Evolutionary conservation across 306 rosid species (phyloP), one percentile per base, ranked within the genome.

Genomic region (Ormosia emarginata): DNA sequence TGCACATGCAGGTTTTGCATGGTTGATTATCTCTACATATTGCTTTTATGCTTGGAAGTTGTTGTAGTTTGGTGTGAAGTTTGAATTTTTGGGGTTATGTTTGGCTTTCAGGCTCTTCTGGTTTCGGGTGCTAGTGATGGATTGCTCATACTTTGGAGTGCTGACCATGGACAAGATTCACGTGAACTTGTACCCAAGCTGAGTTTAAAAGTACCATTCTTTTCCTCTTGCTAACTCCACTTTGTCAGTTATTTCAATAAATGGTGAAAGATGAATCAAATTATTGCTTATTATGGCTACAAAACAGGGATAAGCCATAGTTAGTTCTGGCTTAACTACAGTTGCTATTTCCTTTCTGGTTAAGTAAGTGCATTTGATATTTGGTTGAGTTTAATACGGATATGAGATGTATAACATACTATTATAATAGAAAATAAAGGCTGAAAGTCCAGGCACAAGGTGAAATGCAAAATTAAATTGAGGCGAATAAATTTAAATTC

Each of bases 121-220:
- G 97, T 96, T 74, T 96, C 99, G 0, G 99, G 99, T 55, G 98
- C 92, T 81, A 96, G 88, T 87, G 99, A 96, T 86, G 99, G 98
- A 55, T 84, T 96, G 88, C 97, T 96, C 77, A 90, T 96, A 80
- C 82, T 93, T 67, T 96, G 99, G 99, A 96, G 94, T 90, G 98
- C 98, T 3, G 99, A 96, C 87, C 97, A 96, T 57, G 84, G 92
- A 77, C 99, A 90, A 82, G 98, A 93, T 89, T 93, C 99, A 67
- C 95, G 97, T 84, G 99, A 96, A 86, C 97, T 96, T 79, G 98
- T 92, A 46, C 99, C 99, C 74, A 96, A 96, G 81, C 92, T 93
- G 85, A 92, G 97, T 85, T 88, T 96, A 87, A 96, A 96, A 88
- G 99, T 92, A 78, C 36, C 32, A 44, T 58, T 78, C 47, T 69